Percentiles rank a stretch among this genome's conserved stretches.
Conservation (phyloP, 257 asterid genomes). For the Ilex aquifolium region DNA sequence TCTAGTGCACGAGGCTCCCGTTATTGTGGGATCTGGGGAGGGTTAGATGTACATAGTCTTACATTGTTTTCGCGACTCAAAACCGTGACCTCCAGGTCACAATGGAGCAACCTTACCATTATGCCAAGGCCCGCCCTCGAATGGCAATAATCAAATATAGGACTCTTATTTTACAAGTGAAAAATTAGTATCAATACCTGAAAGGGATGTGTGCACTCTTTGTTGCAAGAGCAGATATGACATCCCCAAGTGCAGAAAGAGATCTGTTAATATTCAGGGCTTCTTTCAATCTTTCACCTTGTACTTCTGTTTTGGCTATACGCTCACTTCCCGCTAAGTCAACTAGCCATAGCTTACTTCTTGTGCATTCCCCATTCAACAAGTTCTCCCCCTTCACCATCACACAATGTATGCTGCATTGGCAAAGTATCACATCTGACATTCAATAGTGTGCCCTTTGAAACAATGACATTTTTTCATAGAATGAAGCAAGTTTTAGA, state of each 20-base stretch:
- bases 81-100: too few species aligned
- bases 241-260: conserved; percentile 95
- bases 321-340: conserved; percentile 98
- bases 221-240: conserved; percentile 87
- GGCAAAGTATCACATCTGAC: neutral
- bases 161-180: too few species aligned
- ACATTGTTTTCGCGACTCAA: too few species aligned
- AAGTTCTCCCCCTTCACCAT: conserved; percentile 91
- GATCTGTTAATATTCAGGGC: conserved; percentile 92
- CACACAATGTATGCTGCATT: conserved; percentile 84
- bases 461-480: neutral
- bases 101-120: too few species aligned
- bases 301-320: conserved; percentile 88
- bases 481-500: conserved; percentile 1
- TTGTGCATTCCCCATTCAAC: conserved; percentile 78
- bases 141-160: too few species aligned
- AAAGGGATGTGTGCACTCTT: conserved; percentile 88
- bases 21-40: too few species aligned
- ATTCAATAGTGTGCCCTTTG: conserved; percentile 11
- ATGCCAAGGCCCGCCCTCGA: too few species aligned
- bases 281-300: conserved; percentile 85
- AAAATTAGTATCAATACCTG: conserved; percentile 32
- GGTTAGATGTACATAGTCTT: too few species aligned
- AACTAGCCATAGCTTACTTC: conserved; percentile 90
- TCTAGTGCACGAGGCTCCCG: neutral